phyloP scores from a whole-genome alignment of 176 grass and related monocot genomes.

The Triticum turgidum region DNA sequence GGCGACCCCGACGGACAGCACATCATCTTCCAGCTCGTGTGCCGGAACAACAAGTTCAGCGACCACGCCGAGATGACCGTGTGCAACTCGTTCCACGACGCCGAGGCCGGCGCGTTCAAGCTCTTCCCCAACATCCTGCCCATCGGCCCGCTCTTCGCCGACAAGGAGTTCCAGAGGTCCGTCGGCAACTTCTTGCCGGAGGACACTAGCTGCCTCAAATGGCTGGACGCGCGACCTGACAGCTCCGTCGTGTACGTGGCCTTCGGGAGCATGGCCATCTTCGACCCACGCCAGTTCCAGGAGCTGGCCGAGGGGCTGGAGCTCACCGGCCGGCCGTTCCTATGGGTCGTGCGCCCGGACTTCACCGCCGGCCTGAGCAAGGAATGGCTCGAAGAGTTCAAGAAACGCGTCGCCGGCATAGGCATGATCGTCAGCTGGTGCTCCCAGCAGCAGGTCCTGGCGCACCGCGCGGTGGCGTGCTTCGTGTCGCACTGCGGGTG shows the following conservation, averaged over 20 bases:
- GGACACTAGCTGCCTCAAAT: conserved; percentile 39
- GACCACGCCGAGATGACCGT: conserved; percentile 35
- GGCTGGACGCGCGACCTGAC: conserved; percentile 45
- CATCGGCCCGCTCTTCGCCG: conserved; percentile 46
- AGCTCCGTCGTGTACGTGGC: conserved; percentile 66
- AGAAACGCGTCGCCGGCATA: conserved; percentile 3
- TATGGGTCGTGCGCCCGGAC: conserved; percentile 57
- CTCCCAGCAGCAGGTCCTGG: conserved; percentile 40
- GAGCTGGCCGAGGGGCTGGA: conserved; percentile 51
- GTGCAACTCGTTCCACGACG: conserved; percentile 63
- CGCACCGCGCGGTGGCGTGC: conserved; percentile 32
- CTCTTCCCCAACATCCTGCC: conserved; percentile 39
- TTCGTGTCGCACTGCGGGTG: conserved; percentile 55
- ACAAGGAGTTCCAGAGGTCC: background rate
- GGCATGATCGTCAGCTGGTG: conserved; percentile 56
- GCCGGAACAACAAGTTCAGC: conserved; percentile 24
- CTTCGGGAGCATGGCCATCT: conserved; percentile 62
- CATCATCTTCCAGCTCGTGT: conserved; percentile 43
- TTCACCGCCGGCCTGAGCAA: conserved; percentile 12
- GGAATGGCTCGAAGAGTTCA: conserved; percentile 38
- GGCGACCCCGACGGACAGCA: conserved; percentile 6
- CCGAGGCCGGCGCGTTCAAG: conserved; percentile 38
- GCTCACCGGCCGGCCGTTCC: conserved; percentile 27
- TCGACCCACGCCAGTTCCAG: conserved; percentile 38
- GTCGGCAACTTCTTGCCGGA: conserved; percentile 35